Conservation (phyloP, 2,329 filamentous ascomycete species). For the Colletotrichum eremochloae region DNA sequence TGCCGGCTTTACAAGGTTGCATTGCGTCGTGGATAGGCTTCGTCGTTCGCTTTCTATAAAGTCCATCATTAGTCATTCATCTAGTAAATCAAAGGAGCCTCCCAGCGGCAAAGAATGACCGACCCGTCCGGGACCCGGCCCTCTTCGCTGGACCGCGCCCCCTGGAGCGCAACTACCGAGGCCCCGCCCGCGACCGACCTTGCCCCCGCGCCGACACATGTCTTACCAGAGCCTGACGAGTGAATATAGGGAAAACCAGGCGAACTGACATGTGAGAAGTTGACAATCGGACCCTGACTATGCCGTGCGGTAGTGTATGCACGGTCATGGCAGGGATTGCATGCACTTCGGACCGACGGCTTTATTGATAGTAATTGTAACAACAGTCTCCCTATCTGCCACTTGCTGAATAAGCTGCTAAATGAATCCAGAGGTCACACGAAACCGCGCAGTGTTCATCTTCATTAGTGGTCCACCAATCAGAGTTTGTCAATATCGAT, state of each 20-base stretch:
- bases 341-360: background rate
- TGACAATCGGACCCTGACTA: background rate
- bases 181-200: background rate
- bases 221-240: background rate
- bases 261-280: background rate
- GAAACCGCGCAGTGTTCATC: background rate
- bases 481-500: background rate
- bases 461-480: background rate
- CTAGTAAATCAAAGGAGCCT: too few species aligned
- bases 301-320: too few species aligned
- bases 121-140: background rate
- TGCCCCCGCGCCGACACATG: background rate
- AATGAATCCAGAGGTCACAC: background rate
- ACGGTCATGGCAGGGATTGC: too few species aligned
- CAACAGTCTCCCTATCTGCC: background rate
- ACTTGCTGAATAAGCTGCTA: background rate
- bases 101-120: background rate
- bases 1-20: too few species aligned
- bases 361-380: background rate
- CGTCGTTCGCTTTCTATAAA: background rate
- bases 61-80: background rate
- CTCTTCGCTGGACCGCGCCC: background rate
- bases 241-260: background rate
- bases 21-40: too few species aligned
- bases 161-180: too few species aligned